Percentiles rank a stretch among this genome's conserved stretches.
Conservation (phyloP, 371 early-diverging fungal species). For the Mortierella sp. region DNA sequence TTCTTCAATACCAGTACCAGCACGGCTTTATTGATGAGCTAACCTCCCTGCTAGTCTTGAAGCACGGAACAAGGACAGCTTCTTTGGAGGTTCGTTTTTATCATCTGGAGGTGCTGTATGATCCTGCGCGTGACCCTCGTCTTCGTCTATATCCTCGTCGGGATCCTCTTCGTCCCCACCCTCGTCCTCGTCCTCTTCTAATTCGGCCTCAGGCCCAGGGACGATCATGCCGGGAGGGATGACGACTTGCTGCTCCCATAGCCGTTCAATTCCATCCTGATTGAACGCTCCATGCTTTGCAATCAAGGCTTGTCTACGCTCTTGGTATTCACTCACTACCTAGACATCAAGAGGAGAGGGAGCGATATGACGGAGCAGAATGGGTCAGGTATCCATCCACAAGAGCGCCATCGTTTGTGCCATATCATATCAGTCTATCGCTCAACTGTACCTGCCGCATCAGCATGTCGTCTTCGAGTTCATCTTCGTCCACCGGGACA, state of each 20-base stretch:
- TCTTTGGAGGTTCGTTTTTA: constrained; percentile 40
- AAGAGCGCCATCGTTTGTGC: not conserved
- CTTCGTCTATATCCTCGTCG: constrained; percentile 6
- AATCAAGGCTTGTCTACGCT: constrained; percentile 52
- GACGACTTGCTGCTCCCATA: constrained; percentile 51
- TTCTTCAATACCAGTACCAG: too few relatives aligned
- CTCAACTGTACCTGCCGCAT: constrained; percentile 60
- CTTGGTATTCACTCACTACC: constrained; percentile 53
- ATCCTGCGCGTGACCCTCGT: not conserved
- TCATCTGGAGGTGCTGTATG: constrained; percentile 8
- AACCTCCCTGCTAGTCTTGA: constrained; percentile 40
- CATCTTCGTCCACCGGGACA: constrained; percentile 62
- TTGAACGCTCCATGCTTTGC: constrained; percentile 41
- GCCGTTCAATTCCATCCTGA: constrained; percentile 36
- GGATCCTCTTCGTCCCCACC: not conserved
- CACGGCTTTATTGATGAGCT: constrained; percentile 32
- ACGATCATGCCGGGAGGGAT: constrained; percentile 49
- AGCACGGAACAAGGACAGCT: constrained; percentile 47
- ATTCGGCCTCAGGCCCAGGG: constrained; percentile 15
- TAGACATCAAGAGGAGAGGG: not conserved
- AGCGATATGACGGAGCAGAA: too few relatives aligned
- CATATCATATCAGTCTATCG: too few relatives aligned
- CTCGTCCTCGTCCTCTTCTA: constrained; percentile 4
- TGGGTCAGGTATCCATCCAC: too few relatives aligned
- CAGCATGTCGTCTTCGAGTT: constrained; percentile 69